Base-by-base conservation (phyloP, 495 filamentous ascomycete species). In the Mytilinidion resinicola region DNA sequence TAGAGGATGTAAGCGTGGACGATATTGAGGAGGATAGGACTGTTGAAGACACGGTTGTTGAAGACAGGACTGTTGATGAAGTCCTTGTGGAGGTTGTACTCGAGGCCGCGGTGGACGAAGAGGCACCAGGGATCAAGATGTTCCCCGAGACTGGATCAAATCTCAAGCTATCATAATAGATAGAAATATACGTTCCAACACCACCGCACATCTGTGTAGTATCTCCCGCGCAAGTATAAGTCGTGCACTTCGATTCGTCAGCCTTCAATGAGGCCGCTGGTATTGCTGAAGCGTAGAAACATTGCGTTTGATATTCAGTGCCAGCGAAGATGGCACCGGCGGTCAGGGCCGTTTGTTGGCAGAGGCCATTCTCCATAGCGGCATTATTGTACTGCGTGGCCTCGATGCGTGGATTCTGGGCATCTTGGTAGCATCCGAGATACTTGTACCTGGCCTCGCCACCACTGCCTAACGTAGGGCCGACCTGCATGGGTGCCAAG, bases 301-400 rank as follows among this genome's bases (percentile, higher is more conserved):
- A 81, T 60, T 80, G 76, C 14, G 62, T 60, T 17, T 76, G 70
- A 56, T 79, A 81, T 38, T 81, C 66, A 4, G 76, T 75, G 4
- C 75, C 78, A 25, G 76, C 75, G 53, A 79, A 77, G 4, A 61
- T 68, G 41, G 70, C 74, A 7, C 69, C 73, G 11, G 30, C 53
- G 3, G 33, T 49, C 20, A 44, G 25, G 44, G 49, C 61, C 11
- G 49, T 38, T 6, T 36, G 14, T 30, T 42, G 36, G 38, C 61
- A 63, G 12, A 37, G 14, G 15, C n/a, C 48, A 34, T 62, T 62
- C 10, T 19, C 30, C 19, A 51, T 55, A 44, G 12, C 34, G 5
- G 19, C 42, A 17, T 57, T 47, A 44, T 53, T 49, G 33, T 43
- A 38, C 47, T 48, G 44, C 4, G 44, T 48, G 44, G 44, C 1